Evolutionary conservation across 2,329 filamentous ascomycete genomes (phyloP), one percentile per base, ranked within the genome.

Genomic region (Westerdykella aurantiaca): DNA sequence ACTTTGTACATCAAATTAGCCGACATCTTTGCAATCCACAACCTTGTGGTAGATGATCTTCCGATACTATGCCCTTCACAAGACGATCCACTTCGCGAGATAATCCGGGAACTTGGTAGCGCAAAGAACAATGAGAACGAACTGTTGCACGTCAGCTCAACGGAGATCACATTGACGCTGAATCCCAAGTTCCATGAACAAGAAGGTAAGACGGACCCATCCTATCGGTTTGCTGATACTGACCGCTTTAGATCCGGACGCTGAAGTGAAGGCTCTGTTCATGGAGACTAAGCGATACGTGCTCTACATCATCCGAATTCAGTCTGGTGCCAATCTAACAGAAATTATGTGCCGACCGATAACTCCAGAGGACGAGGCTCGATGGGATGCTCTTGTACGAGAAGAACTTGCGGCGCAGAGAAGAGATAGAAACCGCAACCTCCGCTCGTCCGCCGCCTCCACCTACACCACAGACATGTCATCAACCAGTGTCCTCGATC

Each of bases 1-100:
- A 97, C 91, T 0, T 76, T 98, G n/a, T 98, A 97, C 72, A 95
- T 98, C 74, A 98, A 98, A 72, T 91, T 98, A 80, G 81, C 86
- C 13, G 93, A 98, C 65, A 90, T 98, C 45, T 97, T 98, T 66
- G 87, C 91, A 39, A 91, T 98, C 46, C 94, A 98, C 69, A 88
- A 85, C 51, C 77, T 97, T 17, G 79, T 97, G 43, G 83, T 88
- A 3, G 77, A 83, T 18, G 88, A 97, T 56, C 79, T 96, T 39
- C 73, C 82, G 5, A 75, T 76, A 45, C 82, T 97, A 48, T 94
- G 88, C 56, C 85, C 87, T 1, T 79, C 75, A 48, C 81, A 86
- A 29, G 91, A 96, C 53, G 93, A 98, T 63, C 79, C 89, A 47
- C 77, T 98, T 44, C 86, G 88, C 46, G 93, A 97, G 68, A 86